These are phyloP conservation scores for Citrus maxima DNA, from an alignment of 345 rosid species.

Conservation along the genomic window DNA sequence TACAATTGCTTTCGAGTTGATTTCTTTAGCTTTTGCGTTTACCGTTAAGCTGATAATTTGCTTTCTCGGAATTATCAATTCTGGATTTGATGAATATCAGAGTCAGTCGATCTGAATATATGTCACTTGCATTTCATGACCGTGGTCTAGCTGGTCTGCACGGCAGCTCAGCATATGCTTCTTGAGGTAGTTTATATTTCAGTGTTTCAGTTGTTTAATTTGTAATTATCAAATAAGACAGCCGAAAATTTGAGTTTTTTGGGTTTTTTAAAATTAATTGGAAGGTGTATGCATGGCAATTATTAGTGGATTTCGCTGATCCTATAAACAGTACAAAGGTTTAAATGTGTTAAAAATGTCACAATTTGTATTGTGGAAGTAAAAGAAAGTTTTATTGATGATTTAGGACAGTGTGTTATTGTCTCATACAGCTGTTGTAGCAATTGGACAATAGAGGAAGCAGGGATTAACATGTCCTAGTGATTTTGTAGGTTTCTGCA, in stretches of 20 bases:
- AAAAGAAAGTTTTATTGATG: not conserved
- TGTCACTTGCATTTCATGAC: constrained; percentile 1
- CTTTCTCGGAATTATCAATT: not conserved
- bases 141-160: not conserved
- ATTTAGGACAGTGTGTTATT: not conserved
- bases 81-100: not conserved
- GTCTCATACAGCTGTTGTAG: not conserved
- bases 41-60: constrained; percentile 2
- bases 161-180: not conserved
- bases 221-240: not conserved
- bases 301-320: not conserved
- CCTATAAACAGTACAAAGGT: not conserved
- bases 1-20: not conserved
- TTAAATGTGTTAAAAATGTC: not conserved
- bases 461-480: not conserved
- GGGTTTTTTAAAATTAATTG: not conserved
- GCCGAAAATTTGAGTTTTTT: not conserved
- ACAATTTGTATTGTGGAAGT: not conserved
- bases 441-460: not conserved
- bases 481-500: not conserved
- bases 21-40: not conserved
- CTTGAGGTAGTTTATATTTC: constrained; percentile 5
- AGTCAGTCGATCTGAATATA: constrained; percentile 13
- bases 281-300: not conserved
- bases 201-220: not conserved